Conservation (phyloP, 2,329 filamentous ascomycete species). For the Fulvia fulva region DNA sequence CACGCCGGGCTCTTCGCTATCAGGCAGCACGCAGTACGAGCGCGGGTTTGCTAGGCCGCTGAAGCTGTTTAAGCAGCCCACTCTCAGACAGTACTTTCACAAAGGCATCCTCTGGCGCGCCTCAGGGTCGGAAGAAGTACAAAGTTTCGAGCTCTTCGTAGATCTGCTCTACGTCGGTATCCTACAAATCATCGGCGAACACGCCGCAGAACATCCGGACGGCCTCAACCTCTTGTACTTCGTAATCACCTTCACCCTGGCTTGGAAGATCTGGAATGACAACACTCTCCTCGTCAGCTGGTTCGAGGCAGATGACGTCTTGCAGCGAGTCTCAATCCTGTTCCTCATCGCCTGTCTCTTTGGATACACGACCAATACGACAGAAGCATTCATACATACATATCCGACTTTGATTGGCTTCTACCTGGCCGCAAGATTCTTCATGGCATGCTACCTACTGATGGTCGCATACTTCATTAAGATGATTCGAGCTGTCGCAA, state of each 20-base stretch:
- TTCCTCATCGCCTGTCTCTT: conserved; percentile 60
- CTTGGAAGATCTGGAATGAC: conserved; percentile 63
- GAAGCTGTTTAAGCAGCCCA: conserved; percentile 57
- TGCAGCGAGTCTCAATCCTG: conserved; percentile 56
- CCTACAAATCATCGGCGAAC: conserved; percentile 61
- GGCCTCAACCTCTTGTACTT: conserved; percentile 57
- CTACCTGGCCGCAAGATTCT: conserved; percentile 56
- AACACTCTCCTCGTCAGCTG: conserved; percentile 55
- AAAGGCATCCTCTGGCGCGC: conserved; percentile 62
- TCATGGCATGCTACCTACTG: conserved; percentile 48
- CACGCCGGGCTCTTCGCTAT: conserved; percentile 14
- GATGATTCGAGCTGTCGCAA: conserved; percentile 56
- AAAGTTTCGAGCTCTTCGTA: conserved; percentile 62
- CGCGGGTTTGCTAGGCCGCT: conserved; percentile 37
- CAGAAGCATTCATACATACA: conserved; percentile 52
- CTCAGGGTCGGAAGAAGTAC: conserved; percentile 56
- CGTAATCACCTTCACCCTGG: conserved; percentile 56
- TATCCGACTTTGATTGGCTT: conserved; percentile 58
- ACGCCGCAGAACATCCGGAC: conserved; percentile 53
- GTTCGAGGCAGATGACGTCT: conserved; percentile 59
- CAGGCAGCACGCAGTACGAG: conserved; percentile 11
- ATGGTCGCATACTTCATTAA: conserved; percentile 50
- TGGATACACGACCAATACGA: conserved; percentile 62
- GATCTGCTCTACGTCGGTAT: conserved; percentile 63
- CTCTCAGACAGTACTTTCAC: conserved; percentile 63